These are phyloP conservation scores for Mercurialis annua DNA, from an alignment of 345 rosid species.

Conservation along the genomic window DNA sequence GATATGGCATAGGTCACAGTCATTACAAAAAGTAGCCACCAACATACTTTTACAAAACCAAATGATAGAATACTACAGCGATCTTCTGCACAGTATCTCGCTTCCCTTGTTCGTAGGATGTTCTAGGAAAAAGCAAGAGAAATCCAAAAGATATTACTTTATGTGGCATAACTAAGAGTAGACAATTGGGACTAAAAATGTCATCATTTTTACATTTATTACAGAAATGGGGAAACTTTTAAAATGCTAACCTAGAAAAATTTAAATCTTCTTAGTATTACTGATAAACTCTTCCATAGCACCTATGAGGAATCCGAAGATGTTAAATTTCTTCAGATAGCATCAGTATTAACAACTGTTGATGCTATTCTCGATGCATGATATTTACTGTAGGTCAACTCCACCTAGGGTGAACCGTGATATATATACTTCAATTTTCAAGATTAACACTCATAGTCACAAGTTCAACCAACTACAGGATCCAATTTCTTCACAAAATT, in stretches of 20 bases:
- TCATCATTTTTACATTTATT: neutral
- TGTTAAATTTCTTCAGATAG: neutral
- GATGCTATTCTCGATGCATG: neutral
- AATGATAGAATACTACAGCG: conserved; percentile 22
- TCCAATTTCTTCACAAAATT: neutral
- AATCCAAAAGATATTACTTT: neutral
- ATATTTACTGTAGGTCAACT: neutral
- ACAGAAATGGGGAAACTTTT: neutral
- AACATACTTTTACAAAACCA: conserved; percentile 38
- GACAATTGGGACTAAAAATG: neutral
- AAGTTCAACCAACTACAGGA: no score
- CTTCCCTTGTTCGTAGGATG: conserved; percentile 20
- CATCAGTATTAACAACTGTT: neutral
- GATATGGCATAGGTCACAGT: conserved; percentile 36
- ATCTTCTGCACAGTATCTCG: conserved; percentile 21
- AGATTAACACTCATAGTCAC: neutral
- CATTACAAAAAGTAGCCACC: conserved; percentile 48
- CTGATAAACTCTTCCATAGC: neutral
- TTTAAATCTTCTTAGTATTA: neutral
- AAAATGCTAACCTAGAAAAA: neutral
- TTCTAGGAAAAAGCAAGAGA: conserved; percentile 40
- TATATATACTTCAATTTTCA: neutral
- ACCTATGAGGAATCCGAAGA: neutral
- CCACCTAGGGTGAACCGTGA: neutral
- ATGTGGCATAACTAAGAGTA: conserved; percentile 2